Conservation (phyloP, 2,329 filamentous ascomycete genomes). For the Beauveria asiatica region DNA sequence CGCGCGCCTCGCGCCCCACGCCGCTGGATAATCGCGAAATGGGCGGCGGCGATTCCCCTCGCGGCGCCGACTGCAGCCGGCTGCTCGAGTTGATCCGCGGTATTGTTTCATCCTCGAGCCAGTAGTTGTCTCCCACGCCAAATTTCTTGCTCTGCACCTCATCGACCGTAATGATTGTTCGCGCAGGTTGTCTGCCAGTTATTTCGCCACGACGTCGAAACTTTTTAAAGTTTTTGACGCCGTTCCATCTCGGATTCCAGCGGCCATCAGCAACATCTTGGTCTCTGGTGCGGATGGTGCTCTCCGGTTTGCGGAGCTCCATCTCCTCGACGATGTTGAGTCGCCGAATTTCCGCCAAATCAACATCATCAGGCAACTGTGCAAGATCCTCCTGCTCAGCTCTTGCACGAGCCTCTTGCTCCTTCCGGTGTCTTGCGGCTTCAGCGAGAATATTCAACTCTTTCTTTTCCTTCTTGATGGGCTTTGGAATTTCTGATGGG, state of each 20-base stretch:
- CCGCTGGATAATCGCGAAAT: slow-evolving; percentile 3
- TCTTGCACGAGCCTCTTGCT: slow-evolving; percentile 56
- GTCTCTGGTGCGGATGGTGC: slow-evolving; percentile 30
- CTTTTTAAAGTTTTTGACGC: slow-evolving; percentile 90
- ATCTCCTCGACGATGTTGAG: slow-evolving; percentile 73
- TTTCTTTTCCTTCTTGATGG: slow-evolving; percentile 41
- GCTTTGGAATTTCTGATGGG: slow-evolving; percentile 22
- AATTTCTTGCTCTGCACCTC: slow-evolving; percentile 64
- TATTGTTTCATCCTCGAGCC: slow-evolving; percentile 47
- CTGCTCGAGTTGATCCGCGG: slow-evolving; percentile 15
- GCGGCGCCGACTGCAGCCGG: neutral
- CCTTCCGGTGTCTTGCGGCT: slow-evolving; percentile 50
- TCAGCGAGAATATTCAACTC: slow-evolving; percentile 62
- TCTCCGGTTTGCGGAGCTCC: slow-evolving; percentile 42
- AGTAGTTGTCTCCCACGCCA: slow-evolving; percentile 69
- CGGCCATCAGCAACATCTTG: slow-evolving; percentile 45
- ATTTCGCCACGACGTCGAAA: slow-evolving; percentile 56
- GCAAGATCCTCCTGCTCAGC: slow-evolving; percentile 46
- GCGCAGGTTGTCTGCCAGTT: slow-evolving; percentile 32
- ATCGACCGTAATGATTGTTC: slow-evolving; percentile 61
- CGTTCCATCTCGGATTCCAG: slow-evolving; percentile 89
- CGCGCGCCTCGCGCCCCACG: neutral
- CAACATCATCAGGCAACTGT: slow-evolving; percentile 52
- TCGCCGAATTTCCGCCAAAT: slow-evolving; percentile 63
- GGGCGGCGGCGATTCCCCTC: slow-evolving; percentile 1